These are phyloP conservation scores for Kwoniella shivajii DNA, from an alignment of 1,284 basidiomycete genomes.

Conservation along the genomic window DNA sequence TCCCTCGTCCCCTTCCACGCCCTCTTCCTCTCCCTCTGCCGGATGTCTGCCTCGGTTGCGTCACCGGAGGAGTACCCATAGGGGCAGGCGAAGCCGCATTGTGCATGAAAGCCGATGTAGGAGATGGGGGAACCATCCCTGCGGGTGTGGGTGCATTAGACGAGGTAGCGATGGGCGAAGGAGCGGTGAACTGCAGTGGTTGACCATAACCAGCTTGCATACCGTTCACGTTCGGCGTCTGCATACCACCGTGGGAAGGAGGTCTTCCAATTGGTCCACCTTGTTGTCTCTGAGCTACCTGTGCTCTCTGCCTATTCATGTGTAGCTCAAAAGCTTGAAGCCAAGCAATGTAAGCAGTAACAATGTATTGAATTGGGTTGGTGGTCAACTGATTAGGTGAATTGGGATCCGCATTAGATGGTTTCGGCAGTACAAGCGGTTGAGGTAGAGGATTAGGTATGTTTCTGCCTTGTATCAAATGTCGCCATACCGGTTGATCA, in stretches of 20 bases:
- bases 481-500: slow-evolving; percentile 36
- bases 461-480: slow-evolving; percentile 23
- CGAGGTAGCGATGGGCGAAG: slow-evolving; percentile 1
- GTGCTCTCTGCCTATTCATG: slow-evolving; percentile 26
- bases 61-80: neutral
- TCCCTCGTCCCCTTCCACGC: neutral
- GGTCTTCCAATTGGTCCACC: slow-evolving; percentile 15
- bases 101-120: slow-evolving; percentile 7
- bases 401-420: slow-evolving; percentile 22
- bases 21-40: slow-evolving; percentile 4
- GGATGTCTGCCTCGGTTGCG: neutral
- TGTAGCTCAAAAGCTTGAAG: slow-evolving; percentile 45
- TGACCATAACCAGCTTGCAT: neutral
- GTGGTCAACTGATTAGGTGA: slow-evolving; percentile 29
- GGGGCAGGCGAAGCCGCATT: slow-evolving; percentile 1
- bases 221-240: neutral
- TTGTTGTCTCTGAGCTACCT: slow-evolving; percentile 15
- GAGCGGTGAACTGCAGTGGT: slow-evolving; percentile 2
- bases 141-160: slow-evolving; percentile 10
- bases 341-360: slow-evolving; percentile 41
- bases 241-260: slow-evolving; percentile 9
- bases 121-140: neutral
- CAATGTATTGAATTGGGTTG: slow-evolving; percentile 37
- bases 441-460: slow-evolving; percentile 38
- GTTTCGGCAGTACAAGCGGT: slow-evolving; percentile 31